These are phyloP conservation scores for Tolypocladium tropicale DNA, from an alignment of 2,329 filamentous ascomycete genomes.

Conservation along the genomic window DNA sequence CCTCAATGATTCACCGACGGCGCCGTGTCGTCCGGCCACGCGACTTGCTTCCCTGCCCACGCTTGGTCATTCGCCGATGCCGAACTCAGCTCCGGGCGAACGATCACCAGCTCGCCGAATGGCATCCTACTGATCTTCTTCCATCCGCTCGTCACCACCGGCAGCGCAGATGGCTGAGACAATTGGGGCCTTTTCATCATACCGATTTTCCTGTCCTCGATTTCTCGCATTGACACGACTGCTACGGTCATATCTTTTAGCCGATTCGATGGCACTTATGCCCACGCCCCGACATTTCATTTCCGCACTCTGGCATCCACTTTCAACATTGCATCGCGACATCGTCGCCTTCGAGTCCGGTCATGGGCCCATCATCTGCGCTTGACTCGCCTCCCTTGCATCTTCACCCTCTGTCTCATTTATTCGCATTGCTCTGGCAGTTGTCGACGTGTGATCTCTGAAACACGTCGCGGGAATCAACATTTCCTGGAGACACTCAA, in stretches of 20 bases:
- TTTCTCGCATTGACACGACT: neutral
- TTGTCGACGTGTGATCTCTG: conserved; percentile 9
- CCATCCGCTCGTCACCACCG: conserved; percentile 10
- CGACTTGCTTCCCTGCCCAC: conserved; percentile 30
- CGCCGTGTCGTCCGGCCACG: conserved; percentile 31
- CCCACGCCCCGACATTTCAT: neutral
- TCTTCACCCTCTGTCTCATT: conserved; percentile 10
- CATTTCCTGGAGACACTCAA: neutral
- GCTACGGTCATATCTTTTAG: neutral
- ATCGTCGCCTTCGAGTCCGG: neutral
- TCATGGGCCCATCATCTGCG: neutral
- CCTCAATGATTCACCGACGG: conserved; percentile 51
- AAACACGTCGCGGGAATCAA: conserved; percentile 11
- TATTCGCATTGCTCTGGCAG: conserved; percentile 11
- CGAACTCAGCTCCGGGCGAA: conserved; percentile 32
- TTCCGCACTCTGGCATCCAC: neutral
- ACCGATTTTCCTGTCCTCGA: neutral
- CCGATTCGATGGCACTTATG: neutral
- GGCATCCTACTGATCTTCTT: conserved; percentile 46
- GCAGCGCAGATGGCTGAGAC: conserved; percentile 14
- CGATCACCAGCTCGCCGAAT: conserved; percentile 48
- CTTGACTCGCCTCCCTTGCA: neutral
- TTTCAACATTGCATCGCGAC: neutral
- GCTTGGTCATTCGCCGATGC: conserved; percentile 34
- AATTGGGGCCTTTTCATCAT: neutral